Conservation (phyloP, 2,329 filamentous ascomycete genomes). For the Coniochaeta prunicola region DNA sequence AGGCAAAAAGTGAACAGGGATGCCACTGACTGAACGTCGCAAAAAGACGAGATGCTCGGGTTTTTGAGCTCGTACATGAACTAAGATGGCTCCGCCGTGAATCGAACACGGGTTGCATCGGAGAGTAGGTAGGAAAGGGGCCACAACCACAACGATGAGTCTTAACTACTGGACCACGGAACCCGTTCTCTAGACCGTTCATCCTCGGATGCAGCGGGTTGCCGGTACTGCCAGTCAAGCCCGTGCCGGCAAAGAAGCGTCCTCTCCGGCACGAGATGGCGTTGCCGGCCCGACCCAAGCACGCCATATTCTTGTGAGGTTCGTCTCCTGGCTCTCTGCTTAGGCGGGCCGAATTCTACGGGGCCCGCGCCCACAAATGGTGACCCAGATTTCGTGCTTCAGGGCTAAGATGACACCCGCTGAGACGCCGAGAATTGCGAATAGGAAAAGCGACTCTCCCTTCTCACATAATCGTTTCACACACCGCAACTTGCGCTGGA, state of each 20-base stretch:
- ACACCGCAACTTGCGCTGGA: background rate
- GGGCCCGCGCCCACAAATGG: background rate
- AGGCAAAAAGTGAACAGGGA: too few relatives aligned
- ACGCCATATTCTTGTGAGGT: background rate
- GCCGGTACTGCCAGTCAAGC: background rate
- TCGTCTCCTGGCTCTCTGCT: background rate
- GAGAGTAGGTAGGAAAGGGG: background rate
- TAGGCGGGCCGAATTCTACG: background rate
- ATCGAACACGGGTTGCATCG: constrained; percentile 1
- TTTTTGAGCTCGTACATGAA: too few relatives aligned
- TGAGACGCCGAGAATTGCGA: background rate
- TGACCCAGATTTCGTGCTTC: background rate
- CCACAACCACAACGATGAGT: background rate
- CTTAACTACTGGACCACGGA: background rate
- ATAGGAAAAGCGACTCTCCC: background rate
- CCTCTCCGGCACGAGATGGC: background rate
- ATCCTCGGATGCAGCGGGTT: background rate
- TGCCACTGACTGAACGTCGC: too few relatives aligned
- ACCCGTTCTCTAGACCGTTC: background rate
- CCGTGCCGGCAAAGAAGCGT: background rate
- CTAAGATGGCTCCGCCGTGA: background rate
- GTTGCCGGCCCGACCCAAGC: background rate
- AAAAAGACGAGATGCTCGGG: background rate
- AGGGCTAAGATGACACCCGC: background rate
- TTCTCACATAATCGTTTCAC: background rate